Evolutionary conservation across 805 yeast species (phyloP), one percentile per base, ranked within the genome.

Genomic region (Barnettozyma populi): DNA sequence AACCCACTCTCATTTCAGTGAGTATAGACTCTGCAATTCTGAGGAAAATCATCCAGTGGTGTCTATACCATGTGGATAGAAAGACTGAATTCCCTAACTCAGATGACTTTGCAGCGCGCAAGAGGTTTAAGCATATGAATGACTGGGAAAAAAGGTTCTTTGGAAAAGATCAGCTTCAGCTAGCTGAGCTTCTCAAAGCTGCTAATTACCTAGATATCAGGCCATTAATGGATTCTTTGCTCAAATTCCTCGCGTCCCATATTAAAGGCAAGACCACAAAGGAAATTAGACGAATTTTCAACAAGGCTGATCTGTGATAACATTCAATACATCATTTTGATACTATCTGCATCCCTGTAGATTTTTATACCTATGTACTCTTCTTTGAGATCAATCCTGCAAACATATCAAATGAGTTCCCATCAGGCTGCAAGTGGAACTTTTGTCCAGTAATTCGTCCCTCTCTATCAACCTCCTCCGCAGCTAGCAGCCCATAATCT

Each of bases 381-480:
- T 37, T 84, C 50, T 71, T 81, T 18, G 82, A 85, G 16, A 92
- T 85, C 53, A 94, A 71, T 0, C 98, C 98, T 56, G 77, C 84
- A 70, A 94, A 86, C 75, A 94, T 90, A 63, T 94, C 98, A 60
- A 94, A 94, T 3, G 97, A 88, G 63, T 94, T 94, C 1, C 99
- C 99, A 65, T 94, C 99, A 0, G 99, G 98, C 64, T 90, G 97
- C 41, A 94, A 68, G 56, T 88, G 84, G 53, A 75, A 82, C 5
- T 59, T 69, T 37, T 70, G 73, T 0, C 88, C 86, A 2, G 83
- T 79, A 14, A 70, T 69, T 11, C 56, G 60, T 20, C 74, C 75
- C 13, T 65, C 59, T 5, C 65, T 54, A 43, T 76, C 76, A 7
- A 82, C 63, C 53, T 86, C 96, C 50, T 79, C 82, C 2, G 87